Percentiles rank a stretch among this genome's conserved stretches.
These are phyloP conservation scores for Erigeron canadensis DNA, from an alignment of 129 eudicot species.

Conservation along the genomic window DNA sequence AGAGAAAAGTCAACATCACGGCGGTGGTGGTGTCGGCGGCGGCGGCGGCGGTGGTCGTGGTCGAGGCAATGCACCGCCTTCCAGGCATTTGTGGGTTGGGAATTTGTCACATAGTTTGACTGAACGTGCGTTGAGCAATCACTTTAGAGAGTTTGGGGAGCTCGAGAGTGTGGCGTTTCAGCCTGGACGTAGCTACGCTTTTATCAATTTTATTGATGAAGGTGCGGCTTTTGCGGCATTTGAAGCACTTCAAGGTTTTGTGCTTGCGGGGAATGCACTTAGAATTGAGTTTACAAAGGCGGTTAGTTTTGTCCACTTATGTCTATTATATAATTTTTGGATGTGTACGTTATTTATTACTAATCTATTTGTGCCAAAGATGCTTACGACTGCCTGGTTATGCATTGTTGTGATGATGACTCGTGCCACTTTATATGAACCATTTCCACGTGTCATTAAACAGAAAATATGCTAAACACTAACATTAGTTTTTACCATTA, in stretches of 20 bases:
- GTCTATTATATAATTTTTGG: constrained; percentile 40
- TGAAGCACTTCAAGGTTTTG: constrained; percentile 81
- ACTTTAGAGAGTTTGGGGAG: constrained; percentile 69
- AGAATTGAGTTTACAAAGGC: constrained; percentile 96
- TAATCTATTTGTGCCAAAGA: constrained; percentile 16
- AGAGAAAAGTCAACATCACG: constrained; percentile 42
- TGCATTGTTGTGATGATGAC: constrained; percentile 12
- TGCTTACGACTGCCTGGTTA: constrained; percentile 5
- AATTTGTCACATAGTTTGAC: constrained; percentile 58
- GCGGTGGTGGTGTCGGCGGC: too few species aligned
- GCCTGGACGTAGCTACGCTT: constrained; percentile 91
- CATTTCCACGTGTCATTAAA: constrained; percentile 2
- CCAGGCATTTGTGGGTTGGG: constrained; percentile 96
- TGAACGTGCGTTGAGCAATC: constrained; percentile 52
- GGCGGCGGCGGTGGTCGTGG: constrained; percentile 37
- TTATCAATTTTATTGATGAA: constrained; percentile 64
- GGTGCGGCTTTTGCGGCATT: constrained; percentile 76
- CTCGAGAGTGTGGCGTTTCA: constrained; percentile 81
- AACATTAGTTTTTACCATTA: neutral
- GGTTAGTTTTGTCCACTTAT: constrained; percentile 87
- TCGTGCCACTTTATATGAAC: constrained; percentile 3
- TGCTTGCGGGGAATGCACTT: constrained; percentile 80
- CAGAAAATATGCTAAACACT: neutral
- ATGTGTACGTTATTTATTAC: constrained; percentile 25
- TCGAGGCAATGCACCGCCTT: constrained; percentile 67